phyloP scores from a whole-genome alignment of 768 basidiomycete genomes.

The Termitomyces sp. region DNA sequence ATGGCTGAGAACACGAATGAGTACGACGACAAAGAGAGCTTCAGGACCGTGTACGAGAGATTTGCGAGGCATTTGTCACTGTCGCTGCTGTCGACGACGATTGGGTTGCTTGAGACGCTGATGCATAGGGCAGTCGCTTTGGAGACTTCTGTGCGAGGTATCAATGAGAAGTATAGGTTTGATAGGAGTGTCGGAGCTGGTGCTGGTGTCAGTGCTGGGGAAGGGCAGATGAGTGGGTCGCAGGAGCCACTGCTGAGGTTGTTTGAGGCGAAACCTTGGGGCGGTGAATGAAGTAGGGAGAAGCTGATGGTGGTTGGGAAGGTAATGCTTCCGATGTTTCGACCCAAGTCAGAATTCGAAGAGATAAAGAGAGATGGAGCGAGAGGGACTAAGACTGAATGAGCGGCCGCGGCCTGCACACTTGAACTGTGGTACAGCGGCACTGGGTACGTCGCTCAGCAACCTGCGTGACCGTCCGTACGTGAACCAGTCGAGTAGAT shows the following conservation, averaged over 20 bases:
- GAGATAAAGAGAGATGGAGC: neutral
- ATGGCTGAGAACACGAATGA: too few species aligned
- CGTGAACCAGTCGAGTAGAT: conserved; percentile 5
- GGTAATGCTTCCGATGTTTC: neutral
- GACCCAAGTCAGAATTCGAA: neutral
- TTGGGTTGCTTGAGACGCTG: neutral
- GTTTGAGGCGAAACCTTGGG: neutral
- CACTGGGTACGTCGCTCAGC: neutral
- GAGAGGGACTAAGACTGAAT: neutral
- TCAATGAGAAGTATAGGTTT: neutral
- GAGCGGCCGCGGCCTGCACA: neutral
- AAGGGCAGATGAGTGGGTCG: neutral
- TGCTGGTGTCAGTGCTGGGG: too few species aligned
- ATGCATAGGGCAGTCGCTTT: neutral
- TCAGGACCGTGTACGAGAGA: neutral
- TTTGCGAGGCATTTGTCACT: neutral
- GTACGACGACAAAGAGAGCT: neutral
- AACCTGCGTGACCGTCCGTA: conserved; percentile 8
- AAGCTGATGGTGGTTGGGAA: neutral
- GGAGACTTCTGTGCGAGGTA: neutral
- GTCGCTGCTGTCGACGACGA: neutral
- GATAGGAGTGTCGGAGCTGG: neutral
- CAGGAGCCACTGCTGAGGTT: neutral
- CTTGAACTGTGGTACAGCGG: neutral
- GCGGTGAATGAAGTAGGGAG: neutral